These are phyloP conservation scores for Starmerella powellii DNA, from an alignment of 805 yeast species.

Conservation along the genomic window DNA sequence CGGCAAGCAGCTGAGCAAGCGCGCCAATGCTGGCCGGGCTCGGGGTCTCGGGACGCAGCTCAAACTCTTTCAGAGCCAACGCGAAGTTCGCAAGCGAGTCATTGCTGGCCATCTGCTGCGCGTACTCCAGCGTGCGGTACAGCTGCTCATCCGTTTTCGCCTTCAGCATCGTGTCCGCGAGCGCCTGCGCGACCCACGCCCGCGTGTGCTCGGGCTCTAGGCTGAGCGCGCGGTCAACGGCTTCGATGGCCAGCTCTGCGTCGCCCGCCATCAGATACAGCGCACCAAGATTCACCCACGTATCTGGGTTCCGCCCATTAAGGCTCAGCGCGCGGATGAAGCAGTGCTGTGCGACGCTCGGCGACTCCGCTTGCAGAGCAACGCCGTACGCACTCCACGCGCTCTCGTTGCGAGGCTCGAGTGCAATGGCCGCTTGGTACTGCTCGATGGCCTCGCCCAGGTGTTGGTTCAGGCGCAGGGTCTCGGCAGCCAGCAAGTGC, in stretches of 20 bases:
- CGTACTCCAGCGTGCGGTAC: conserved; percentile 54
- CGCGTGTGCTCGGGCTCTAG: conserved; percentile 61
- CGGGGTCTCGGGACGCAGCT: conserved; percentile 1
- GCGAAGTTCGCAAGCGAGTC: conserved; percentile 58
- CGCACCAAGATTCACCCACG: conserved; percentile 76
- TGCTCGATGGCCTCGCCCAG: conserved; percentile 44
- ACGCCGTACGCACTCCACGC: conserved; percentile 80
- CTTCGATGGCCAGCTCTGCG: conserved; percentile 55
- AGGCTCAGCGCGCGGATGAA: conserved; percentile 68
- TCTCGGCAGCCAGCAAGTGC: conserved; percentile 60
- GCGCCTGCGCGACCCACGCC: conserved; percentile 82
- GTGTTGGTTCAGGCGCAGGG: conserved; percentile 27
- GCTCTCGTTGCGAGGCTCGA: conserved; percentile 56
- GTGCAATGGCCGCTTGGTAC: conserved; percentile 55
- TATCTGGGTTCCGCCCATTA: conserved; percentile 50
- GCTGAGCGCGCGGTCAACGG: conserved; percentile 64
- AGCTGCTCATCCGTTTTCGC: conserved; percentile 37
- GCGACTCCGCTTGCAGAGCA: conserved; percentile 50
- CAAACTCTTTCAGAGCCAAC: conserved; percentile 44
- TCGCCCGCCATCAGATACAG: conserved; percentile 62
- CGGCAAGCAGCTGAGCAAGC: conserved; percentile 46
- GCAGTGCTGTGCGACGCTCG: conserved; percentile 81
- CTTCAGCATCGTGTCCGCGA: conserved; percentile 32
- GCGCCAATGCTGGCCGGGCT: conserved; percentile 26
- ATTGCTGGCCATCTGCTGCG: conserved; percentile 60